Base-by-base conservation (phyloP, 2,329 filamentous ascomycete genomes). In the Ambrosiella beaveri region DNA sequence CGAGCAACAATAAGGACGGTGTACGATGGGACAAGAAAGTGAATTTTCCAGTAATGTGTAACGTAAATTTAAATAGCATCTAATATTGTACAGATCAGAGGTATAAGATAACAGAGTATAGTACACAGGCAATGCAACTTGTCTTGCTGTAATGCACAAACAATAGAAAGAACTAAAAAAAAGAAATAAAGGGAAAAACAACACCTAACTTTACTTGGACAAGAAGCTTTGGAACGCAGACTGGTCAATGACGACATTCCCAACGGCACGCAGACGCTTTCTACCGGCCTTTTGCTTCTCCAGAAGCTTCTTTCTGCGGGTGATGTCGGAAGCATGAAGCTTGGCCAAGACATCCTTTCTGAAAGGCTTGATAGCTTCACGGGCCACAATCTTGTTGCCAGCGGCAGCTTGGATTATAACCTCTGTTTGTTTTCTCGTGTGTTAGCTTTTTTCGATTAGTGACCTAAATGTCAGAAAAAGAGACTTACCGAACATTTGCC, bases 261-360 rank as follows among this genome's bases (percentile, higher is more conserved):
- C 87, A 4, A 90, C 84, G 0, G 85, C 79, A 60, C 88, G 81
- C 60, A 98, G 71, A 70, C 85, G 86, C 79, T 95, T 96, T 58
- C 89, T 78, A 0, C 93, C 93, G 63, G 90, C 90, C 73, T 98
- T 98, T 71, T 98, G 93, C 75, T 91, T 95, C 72, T 97, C 91
- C 9, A 98, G 71, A 63, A 98, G 70, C 71, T 98, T 98, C 65
- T 82, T 79, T 41, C 90, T 79, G 60, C 93, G 75, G 2, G 82
- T 81, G 13, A 95, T 80, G 71, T 98, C 93, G 62, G 85, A 86
- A 0, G 93, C 93, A 67, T 98, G 94, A 58, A 98, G 74, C 71
- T 97, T 97, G 7, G 85, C 84, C 59, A 95, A 72, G 2, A 98
- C 93, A 65, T 98, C 93, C 70, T 98, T 98, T 52, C 93, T 78